Conservation (phyloP, 169 alveolate species). For the Cryptosporidium viatorum region DNA sequence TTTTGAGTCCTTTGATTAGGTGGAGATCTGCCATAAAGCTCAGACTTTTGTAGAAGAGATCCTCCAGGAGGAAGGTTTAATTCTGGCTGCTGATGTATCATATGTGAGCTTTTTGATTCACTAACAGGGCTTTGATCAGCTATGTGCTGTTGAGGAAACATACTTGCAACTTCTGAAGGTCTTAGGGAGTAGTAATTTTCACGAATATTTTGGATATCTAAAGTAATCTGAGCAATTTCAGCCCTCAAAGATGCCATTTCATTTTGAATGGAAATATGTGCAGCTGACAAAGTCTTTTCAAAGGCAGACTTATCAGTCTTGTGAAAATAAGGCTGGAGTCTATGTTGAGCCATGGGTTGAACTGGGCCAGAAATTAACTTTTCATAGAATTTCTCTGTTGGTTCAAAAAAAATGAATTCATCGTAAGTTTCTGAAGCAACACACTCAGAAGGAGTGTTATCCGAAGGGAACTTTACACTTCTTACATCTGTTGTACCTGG, state of each 20-base stretch:
- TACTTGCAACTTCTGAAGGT: slow-evolving; percentile 51
- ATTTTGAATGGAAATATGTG: slow-evolving; percentile 64
- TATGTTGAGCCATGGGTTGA: slow-evolving; percentile 77
- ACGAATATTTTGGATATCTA: slow-evolving; percentile 57
- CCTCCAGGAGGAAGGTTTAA: slow-evolving; percentile 3
- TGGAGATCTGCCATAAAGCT: slow-evolving; percentile 11
- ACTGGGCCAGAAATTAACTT: slow-evolving; percentile 77
- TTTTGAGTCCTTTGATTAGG: slow-evolving; percentile 3
- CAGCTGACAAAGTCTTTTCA: slow-evolving; percentile 67
- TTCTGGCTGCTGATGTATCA: background rate
- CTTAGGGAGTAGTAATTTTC: slow-evolving; percentile 57
- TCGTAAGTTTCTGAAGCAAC: slow-evolving; percentile 77
- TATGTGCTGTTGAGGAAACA: slow-evolving; percentile 31
- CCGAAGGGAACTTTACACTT: slow-evolving; percentile 59
- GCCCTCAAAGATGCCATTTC: slow-evolving; percentile 71
- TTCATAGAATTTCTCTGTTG: slow-evolving; percentile 79
- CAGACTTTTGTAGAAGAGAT: slow-evolving; percentile 2
- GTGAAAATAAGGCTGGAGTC: slow-evolving; percentile 73
- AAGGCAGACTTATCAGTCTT: slow-evolving; percentile 33
- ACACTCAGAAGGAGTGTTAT: slow-evolving; percentile 39
- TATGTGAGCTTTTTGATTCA: background rate
- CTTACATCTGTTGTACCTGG: slow-evolving; percentile 76
- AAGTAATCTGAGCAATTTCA: slow-evolving; percentile 53
- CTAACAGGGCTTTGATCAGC: slow-evolving; percentile 21
- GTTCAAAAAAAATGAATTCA: slow-evolving; percentile 77